Evolutionary conservation across 2,329 filamentous ascomycete species (phyloP), one percentile per base, ranked within the genome.

Genomic region (Cercospora zeina): DNA sequence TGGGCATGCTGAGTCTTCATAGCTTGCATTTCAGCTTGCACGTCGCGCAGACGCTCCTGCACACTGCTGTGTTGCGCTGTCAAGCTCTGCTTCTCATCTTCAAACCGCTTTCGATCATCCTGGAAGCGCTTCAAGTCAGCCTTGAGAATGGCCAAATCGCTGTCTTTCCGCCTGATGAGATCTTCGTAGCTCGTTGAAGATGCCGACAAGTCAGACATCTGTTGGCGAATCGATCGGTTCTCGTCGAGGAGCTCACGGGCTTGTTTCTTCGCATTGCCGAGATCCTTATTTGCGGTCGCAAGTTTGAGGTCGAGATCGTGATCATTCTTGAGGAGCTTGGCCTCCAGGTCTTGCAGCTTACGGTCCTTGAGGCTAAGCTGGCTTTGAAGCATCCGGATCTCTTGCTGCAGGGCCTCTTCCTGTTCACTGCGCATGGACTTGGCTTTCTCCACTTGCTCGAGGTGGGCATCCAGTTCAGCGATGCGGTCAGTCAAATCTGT

Each of bases 141-240:
- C 69, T 92, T 91, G 34, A 97, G 82, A 50, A 97, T 83, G 0
- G 89, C 84, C 19, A 99, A 81, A 73, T 99, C 96, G 74, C 93
- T 96, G 73, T 99, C 95, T 75, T 97, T 99, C 62, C 90, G 88
- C 24, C 92, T 85, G 24, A 99, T 89, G 47, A 97, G 84, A 70
- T 97, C 93, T 76, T 99, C 95, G 68, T 96, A 97, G 72, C 93
- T 91, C 0, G 92, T 96, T 0, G 93, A 96, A 0, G 93, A 97
- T 54, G 91, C 87, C 0, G 95, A 95, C 16, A 99, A 81, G 68
- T 96, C 88, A 0, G 89, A 85, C 58, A 99, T 87, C 71, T 97
- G 92, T 69, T 92, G 86, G 58, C 96, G 89, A 51, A 96, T 85
- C 49, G 89, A 87, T 11, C 87, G 85, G 68, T 96, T 96, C 72